These are phyloP conservation scores for Spathaspora passalidarum DNA, from an alignment of 805 yeast genomes.

Conservation along the genomic window DNA sequence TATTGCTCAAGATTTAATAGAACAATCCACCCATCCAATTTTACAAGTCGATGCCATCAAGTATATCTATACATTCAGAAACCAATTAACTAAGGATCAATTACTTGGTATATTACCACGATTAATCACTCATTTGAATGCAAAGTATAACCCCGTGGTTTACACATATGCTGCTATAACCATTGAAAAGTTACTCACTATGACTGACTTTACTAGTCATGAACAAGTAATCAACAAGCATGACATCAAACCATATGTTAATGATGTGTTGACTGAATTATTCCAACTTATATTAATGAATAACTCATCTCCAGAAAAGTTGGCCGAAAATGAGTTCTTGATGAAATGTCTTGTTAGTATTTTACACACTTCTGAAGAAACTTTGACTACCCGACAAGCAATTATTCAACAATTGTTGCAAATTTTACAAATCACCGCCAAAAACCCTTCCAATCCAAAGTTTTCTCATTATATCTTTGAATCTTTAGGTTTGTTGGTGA, in stretches of 20 bases:
- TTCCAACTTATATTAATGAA: constrained; percentile 57
- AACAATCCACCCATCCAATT: constrained; percentile 55
- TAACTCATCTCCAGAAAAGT: constrained; percentile 72
- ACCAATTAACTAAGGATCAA: constrained; percentile 87
- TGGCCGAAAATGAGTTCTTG: constrained; percentile 92
- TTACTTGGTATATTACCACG: constrained; percentile 76
- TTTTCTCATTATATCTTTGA: constrained; percentile 91
- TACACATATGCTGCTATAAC: constrained; percentile 94
- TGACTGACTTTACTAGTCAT: constrained; percentile 52
- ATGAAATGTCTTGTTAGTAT: constrained; percentile 88
- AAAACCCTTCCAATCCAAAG: constrained; percentile 93
- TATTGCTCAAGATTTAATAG: constrained; percentile 78
- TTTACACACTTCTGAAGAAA: constrained; percentile 66
- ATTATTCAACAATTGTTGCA: constrained; percentile 62
- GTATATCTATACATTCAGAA: constrained; percentile 84
- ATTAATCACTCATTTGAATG: constrained; percentile 61
- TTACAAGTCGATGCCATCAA: constrained; percentile 90
- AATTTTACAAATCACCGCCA: constrained; percentile 67
- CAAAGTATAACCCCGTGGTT: constrained; percentile 65
- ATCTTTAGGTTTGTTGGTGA: constrained; percentile 73
- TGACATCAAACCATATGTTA: constrained; percentile 64
- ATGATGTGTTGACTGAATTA: constrained; percentile 60
- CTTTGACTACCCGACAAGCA: constrained; percentile 46
- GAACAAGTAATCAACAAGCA: constrained; percentile 62
- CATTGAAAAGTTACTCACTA: constrained; percentile 79